Base-by-base conservation (phyloP, 78 protist species). In the Corallochytrium limacisporum region DNA sequence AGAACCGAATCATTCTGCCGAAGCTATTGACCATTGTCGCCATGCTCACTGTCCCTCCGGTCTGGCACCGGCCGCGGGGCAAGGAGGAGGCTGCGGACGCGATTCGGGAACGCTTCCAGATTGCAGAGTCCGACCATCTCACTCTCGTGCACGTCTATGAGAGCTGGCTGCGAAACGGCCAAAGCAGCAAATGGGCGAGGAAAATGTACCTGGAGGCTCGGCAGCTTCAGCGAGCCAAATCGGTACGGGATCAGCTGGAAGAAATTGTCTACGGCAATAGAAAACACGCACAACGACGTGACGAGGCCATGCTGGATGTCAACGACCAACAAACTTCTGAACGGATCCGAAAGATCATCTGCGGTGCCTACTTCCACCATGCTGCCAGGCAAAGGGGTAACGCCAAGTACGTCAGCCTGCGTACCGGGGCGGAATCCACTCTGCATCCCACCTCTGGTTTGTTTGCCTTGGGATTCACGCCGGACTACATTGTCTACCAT, bases 401-500 rank as follows among this genome's bases (percentile, higher is more conserved):
- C 68, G 96, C 89, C 26, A 95, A 91, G 79, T 94, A 93, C 59
- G 80, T 79, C 26, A 92, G 94, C 68, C 66, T 95, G 85, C 77
- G 97, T 37, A 87, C 79, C 6, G 98, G 96, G 43, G 81, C 92
- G 89, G 89, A 95, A 16, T 85, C 93, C 56, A 72, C 75, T 47
- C 84, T 97, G 51, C 98, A 95, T 67, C 99, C 98, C 16, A 84
- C 96, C 4, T 54, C 79, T 16, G 60, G 56, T 3, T 40, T 68
- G 42, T 68, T 31, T 42, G 65, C 56, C 31, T 39, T 55, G 74
- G 65, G 74, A 0, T 62, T 51, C 66, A 79, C 90, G 2, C 96
- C 99, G 4, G 98, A 95, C 61, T 97, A 93, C 74, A 65, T 97
- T 44, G 94, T 95, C 44, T 97, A 95, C 79, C 97, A 97, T 70